Evolutionary conservation across 805 yeast species (phyloP), one percentile per base, ranked within the genome.

Genomic region (Candida arabinofermentans): DNA sequence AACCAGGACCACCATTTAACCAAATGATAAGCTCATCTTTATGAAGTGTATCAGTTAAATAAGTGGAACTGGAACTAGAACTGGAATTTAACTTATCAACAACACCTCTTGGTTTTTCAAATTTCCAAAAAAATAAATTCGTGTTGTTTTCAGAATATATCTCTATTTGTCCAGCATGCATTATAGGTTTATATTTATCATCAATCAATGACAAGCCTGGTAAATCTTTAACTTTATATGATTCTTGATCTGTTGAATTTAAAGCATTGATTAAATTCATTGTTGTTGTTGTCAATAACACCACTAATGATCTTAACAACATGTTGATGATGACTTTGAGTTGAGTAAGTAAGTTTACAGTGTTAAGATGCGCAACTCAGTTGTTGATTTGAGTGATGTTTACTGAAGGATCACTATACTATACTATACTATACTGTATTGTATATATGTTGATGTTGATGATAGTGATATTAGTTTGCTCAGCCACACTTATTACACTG

Each of bases 1-100:
- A 93, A 0, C 99, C 99, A 0, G 99, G 99, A 0, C 99, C 99
- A 30, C 99, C 99, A 61, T 93, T 93, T 18, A 93, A 71, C 98
- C 99, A 93, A 41, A 93, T 72, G 8, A 84, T 72, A 18, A 85
- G 70, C 47, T 71, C 72, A 49, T 71, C 41, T 14, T 26, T 32
- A 22, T 39, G 41, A 24, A 39, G 27, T n/a, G n/a, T n/a, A n/a
- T n/a, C n/a, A n/a, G n/a, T n/a, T n/a, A n/a, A n/a, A n/a, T n/a
- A n/a, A n/a, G n/a, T n/a, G n/a, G n/a, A n/a, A 2, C 21, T 14
- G 2, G 19, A 9, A 14, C 14, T 33, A 8, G 27, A 18, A 32
- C 29, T 17, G 3, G 31, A n/a, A 14, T 33, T 32, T 14, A 14
- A 8, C 14, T 19, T 14, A 4, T 4, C 16, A 3, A 27, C 5